Conservation (phyloP, 192 early-diverging fungal species). For the Umbelopsis isabellina region DNA sequence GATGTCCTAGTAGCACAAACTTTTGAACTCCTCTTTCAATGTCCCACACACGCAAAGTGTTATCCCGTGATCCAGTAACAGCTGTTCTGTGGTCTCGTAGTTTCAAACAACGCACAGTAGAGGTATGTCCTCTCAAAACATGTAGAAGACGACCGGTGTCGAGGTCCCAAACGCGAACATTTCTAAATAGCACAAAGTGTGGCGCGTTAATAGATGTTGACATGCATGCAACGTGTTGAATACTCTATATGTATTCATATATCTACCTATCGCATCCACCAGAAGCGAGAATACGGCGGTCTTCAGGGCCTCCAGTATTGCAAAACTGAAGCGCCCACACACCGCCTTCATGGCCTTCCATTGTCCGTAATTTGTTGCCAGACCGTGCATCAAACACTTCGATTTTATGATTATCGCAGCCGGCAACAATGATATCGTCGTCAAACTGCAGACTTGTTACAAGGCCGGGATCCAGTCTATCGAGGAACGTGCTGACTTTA, state of each 20-base stretch:
- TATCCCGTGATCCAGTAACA: conserved; percentile 92
- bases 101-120: conserved; percentile 93
- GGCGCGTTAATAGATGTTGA: not conserved
- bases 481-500: conserved; percentile 53
- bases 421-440: conserved; percentile 88
- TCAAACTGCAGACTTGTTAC: conserved; percentile 98
- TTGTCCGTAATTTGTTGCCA: conserved; percentile 68
- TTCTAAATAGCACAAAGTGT: conserved; percentile 34
- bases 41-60: conserved; percentile 91
- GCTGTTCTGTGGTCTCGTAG: conserved; percentile 68
- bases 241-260: not conserved
- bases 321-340: conserved; percentile 93
- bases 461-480: conserved; percentile 56
- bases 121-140: conserved; percentile 92
- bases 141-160: conserved; percentile 81
- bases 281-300: conserved; percentile 78
- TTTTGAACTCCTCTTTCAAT: conserved; percentile 63
- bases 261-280: conserved; percentile 91
- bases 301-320: conserved; percentile 28
- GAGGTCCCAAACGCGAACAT: conserved; percentile 96
- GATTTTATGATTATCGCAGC: conserved; percentile 91
- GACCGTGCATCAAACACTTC: conserved; percentile 88
- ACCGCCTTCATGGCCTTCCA: conserved; percentile 90
- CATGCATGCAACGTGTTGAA: not conserved
- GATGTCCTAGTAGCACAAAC: conserved; percentile 84